Percentiles rank a stretch among this genome's conserved stretches.
Evolutionary conservation across 345 rosid genomes (phyloP).

Genomic region (Salix purpurea): DNA sequence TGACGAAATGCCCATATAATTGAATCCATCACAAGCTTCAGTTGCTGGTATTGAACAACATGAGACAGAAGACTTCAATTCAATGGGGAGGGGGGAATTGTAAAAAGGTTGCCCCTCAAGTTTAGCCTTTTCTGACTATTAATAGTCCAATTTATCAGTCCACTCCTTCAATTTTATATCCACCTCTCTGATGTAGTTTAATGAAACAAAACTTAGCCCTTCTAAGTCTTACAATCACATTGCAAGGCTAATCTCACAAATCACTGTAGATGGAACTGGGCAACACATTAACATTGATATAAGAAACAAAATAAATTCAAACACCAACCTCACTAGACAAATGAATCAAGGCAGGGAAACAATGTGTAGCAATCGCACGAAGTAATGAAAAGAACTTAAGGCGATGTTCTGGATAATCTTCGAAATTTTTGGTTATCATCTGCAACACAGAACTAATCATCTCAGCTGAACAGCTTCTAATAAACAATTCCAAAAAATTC

Average conservation of each 20-base stretch:
- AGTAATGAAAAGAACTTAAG: constrained; percentile 96
- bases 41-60: constrained; percentile 51
- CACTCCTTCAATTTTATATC: neutral
- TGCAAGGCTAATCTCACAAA: neutral
- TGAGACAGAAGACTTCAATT: neutral
- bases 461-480: neutral
- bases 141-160: neutral
- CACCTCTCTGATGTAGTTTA: neutral
- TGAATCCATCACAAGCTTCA: constrained; percentile 97
- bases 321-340: constrained; percentile 86
- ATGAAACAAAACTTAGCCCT: neutral
- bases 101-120: neutral
- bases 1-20: constrained; percentile 99
- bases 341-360: constrained; percentile 89
- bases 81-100: neutral
- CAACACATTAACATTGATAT: neutral
- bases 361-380: constrained; percentile 90
- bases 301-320: neutral
- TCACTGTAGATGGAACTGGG: neutral
- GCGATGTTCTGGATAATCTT: constrained; percentile 98
- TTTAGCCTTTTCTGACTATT: neutral
- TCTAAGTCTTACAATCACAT: neutral
- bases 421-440: constrained; percentile 99
- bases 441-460: constrained; percentile 29
- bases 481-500: neutral